Percentiles rank a stretch among this genome's conserved stretches.
These are phyloP conservation scores for Lasiodiplodia sp. DNA, from an alignment of 2,329 filamentous ascomycete species.

Conservation along the genomic window DNA sequence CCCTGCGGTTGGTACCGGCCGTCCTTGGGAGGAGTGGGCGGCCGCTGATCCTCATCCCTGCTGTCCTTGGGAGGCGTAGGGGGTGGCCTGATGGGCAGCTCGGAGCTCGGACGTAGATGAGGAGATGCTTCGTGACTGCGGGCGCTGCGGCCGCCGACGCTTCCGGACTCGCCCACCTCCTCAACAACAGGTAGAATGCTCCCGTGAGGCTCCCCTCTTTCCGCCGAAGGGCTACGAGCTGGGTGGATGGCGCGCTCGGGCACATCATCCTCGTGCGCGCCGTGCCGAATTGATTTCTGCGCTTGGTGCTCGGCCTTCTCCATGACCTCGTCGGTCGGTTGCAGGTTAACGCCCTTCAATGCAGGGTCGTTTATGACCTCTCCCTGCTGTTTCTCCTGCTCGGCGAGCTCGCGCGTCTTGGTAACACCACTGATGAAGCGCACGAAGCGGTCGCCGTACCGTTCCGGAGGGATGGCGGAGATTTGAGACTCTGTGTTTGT, in stretches of 20 bases:
- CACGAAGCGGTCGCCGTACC: slow-evolving; percentile 93
- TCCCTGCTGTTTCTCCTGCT: slow-evolving; percentile 57
- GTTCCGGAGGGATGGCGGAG: slow-evolving; percentile 86
- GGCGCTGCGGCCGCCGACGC: slow-evolving; percentile 66
- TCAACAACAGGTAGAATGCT: slow-evolving; percentile 83
- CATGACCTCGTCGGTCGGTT: slow-evolving; percentile 61
- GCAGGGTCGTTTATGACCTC: slow-evolving; percentile 46
- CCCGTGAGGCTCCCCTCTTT: slow-evolving; percentile 63
- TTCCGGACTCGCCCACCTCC: slow-evolving; percentile 81
- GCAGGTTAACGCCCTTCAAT: slow-evolving; percentile 49
- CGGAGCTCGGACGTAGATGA: slow-evolving; percentile 26
- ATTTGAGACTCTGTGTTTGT: slow-evolving; percentile 85
- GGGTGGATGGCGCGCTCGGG: slow-evolving; percentile 68
- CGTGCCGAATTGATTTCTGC: slow-evolving; percentile 63
- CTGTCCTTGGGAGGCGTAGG: slow-evolving; percentile 55
- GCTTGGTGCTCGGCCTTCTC: slow-evolving; percentile 67
- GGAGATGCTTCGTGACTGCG: slow-evolving; percentile 36
- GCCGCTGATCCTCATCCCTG: slow-evolving; percentile 40
- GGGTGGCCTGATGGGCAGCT: slow-evolving; percentile 45
- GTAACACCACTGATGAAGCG: slow-evolving; percentile 91
- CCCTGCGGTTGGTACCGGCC: slow-evolving; percentile 35
- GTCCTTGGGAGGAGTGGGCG: slow-evolving; percentile 50
- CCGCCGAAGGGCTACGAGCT: slow-evolving; percentile 63
- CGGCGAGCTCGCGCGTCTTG: slow-evolving; percentile 85
- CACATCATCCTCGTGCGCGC: slow-evolving; percentile 61